Percentiles rank a stretch among this genome's conserved stretches.
phyloP scores from a whole-genome alignment of 2,329 filamentous ascomycete species.

The Curvularia hawaiiensis region DNA sequence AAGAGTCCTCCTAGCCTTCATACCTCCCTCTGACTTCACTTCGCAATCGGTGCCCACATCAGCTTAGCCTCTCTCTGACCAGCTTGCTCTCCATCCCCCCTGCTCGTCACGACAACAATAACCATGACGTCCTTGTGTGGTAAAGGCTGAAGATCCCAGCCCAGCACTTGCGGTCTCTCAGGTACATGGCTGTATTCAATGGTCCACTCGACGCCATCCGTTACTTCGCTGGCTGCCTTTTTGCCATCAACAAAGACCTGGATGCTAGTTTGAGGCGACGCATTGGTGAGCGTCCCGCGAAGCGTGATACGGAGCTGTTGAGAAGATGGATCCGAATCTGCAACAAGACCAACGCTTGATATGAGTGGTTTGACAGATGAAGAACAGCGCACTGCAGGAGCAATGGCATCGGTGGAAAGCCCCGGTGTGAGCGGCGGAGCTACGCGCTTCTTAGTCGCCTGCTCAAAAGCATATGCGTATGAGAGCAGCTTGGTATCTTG shows the following conservation, averaged over 20 bases:
- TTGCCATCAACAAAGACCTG: conserved; percentile 30
- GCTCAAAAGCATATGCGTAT: conserved; percentile 32
- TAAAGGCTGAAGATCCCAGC: conserved; percentile 35
- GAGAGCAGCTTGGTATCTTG: conserved; percentile 48
- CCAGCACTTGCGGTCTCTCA: conserved; percentile 17
- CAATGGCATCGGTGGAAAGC: conserved; percentile 21
- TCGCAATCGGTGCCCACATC: conserved; percentile 1
- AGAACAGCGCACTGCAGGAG: background rate
- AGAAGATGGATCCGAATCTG: background rate
- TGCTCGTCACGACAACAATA: conserved; percentile 24
- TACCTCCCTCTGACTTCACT: background rate
- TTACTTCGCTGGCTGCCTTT: conserved; percentile 1
- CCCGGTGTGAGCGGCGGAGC: conserved; percentile 18
- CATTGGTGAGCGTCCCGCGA: conserved; percentile 2
- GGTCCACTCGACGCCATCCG: conserved; percentile 10
- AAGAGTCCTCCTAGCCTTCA: background rate
- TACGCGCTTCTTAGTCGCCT: conserved; percentile 18
- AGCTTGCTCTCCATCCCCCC: conserved; percentile 9
- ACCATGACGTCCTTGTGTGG: conserved; percentile 25
- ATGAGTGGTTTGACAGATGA: background rate
- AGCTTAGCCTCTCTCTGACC: conserved; percentile 3
- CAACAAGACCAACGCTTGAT: background rate
- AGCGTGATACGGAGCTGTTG: background rate
- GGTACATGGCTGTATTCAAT: conserved; percentile 13
- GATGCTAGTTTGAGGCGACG: conserved; percentile 3